These are phyloP conservation scores for Debaryomyces prosopidis DNA, from an alignment of 805 yeast genomes.

Conservation along the genomic window DNA sequence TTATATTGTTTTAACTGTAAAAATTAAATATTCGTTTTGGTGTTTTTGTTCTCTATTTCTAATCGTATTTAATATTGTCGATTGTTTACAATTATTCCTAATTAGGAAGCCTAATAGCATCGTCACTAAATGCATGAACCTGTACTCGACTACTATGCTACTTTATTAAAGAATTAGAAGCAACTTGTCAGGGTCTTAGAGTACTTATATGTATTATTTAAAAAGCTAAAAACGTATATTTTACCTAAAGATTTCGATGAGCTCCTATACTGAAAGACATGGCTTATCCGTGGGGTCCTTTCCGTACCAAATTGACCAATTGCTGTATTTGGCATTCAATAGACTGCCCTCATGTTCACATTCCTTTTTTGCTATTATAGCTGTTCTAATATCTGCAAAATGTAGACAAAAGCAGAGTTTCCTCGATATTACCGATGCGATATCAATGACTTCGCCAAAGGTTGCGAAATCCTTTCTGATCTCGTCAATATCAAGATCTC, in stretches of 20 bases:
- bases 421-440: slow-evolving; percentile 66
- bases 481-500: slow-evolving; percentile 44
- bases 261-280: slow-evolving; percentile 23
- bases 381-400: slow-evolving; percentile 57
- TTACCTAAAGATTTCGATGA: background rate
- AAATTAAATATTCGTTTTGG: background rate
- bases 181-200: too few relatives aligned
- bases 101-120: slow-evolving; percentile 7
- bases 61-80: background rate
- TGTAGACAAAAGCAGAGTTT: slow-evolving; percentile 62
- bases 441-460: slow-evolving; percentile 62
- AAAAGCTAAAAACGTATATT: background rate
- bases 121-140: background rate
- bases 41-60: background rate
- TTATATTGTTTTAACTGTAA: background rate
- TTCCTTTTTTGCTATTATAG: slow-evolving; percentile 57
- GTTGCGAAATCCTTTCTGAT: slow-evolving; percentile 50
- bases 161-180: too few relatives aligned
- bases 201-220: background rate
- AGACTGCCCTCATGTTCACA: slow-evolving; percentile 31
- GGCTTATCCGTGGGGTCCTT: slow-evolving; percentile 65
- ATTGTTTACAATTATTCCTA: slow-evolving; percentile 9
- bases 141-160: too few relatives aligned
- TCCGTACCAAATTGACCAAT: slow-evolving; percentile 69
- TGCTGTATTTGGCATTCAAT: slow-evolving; percentile 47